Evolutionary conservation across 805 yeast species (phyloP).

Genomic region (Metschnikowia cerradonensis): DNA sequence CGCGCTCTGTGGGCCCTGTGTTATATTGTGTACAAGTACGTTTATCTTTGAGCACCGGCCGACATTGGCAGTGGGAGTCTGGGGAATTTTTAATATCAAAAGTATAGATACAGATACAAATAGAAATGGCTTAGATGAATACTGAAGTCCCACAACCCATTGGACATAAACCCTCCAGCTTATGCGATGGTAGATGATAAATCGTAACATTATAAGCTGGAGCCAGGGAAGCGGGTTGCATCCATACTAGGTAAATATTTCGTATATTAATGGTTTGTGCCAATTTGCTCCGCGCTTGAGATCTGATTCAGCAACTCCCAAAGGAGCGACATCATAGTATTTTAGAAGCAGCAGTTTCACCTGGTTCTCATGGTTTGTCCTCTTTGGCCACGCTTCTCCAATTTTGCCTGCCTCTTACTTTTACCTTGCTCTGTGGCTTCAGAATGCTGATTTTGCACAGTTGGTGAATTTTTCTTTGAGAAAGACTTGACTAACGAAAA

Average conservation of each 20-base stretch:
- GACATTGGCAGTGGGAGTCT: not conserved
- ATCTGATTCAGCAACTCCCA: not conserved
- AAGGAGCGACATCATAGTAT: not conserved
- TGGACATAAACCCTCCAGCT: no score
- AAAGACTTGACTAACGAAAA: slow-evolving; percentile 31
- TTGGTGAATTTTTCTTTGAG: slow-evolving; percentile 9
- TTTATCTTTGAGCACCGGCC: not conserved
- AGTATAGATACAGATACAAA: no score
- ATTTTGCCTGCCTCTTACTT: slow-evolving; percentile 18
- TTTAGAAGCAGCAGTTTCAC: not conserved
- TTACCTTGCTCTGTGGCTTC: slow-evolving; percentile 7
- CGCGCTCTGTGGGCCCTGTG: slow-evolving; percentile 1
- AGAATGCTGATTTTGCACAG: not conserved
- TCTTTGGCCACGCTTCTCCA: slow-evolving; percentile 15
- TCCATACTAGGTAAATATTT: not conserved
- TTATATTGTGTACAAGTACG: slow-evolving; percentile 4
- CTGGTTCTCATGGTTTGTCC: slow-evolving; percentile 7
- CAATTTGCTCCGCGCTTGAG: not conserved
- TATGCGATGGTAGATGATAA: no score
- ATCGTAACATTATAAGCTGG: no score
- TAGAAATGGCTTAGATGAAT: no score
- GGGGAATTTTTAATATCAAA: no score
- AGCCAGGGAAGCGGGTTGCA: not conserved
- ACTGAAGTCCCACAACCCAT: no score
- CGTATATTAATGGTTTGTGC: not conserved